A percentile compares a stretch with the other conserved stretches of the same genome.
Evolutionary conservation across 2,329 filamentous ascomycete species (phyloP).

Genomic region (Chrysoporthe deuterocubensis): DNA sequence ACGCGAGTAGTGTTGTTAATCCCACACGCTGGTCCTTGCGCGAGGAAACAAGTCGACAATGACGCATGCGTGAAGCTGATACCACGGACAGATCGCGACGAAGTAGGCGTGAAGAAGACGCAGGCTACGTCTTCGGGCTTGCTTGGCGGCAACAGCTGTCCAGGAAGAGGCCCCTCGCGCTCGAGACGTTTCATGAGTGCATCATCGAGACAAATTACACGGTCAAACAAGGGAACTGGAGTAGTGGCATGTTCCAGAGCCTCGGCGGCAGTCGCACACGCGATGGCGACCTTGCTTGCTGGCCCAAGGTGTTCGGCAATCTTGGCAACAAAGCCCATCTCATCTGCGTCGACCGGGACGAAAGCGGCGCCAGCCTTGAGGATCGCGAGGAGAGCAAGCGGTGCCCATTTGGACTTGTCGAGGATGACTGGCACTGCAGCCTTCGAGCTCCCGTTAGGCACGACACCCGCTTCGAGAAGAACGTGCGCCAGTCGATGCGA

Average conservation of each 20-base stretch:
- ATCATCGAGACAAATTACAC: slow-evolving; percentile 25
- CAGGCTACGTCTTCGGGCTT: slow-evolving; percentile 58
- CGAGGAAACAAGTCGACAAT: slow-evolving; percentile 57
- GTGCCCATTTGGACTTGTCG: slow-evolving; percentile 71
- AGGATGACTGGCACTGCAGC: slow-evolving; percentile 68
- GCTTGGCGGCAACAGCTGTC: slow-evolving; percentile 32
- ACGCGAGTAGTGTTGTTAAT: slow-evolving; percentile 58
- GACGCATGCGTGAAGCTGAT: slow-evolving; percentile 65
- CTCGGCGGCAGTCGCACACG: slow-evolving; percentile 25
- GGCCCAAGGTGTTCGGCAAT: slow-evolving; percentile 29
- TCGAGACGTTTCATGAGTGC: slow-evolving; percentile 28
- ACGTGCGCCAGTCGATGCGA: slow-evolving; percentile 46
- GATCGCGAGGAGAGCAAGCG: slow-evolving; percentile 71
- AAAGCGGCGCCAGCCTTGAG: slow-evolving; percentile 60
- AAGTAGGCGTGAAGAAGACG: slow-evolving; percentile 63
- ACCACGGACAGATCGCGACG: slow-evolving; percentile 61
- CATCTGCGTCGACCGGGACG: slow-evolving; percentile 52
- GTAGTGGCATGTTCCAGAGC: slow-evolving; percentile 15
- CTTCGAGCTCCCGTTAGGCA: slow-evolving; percentile 41
- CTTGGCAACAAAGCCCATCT: slow-evolving; percentile 40
- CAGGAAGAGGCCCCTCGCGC: slow-evolving; percentile 25
- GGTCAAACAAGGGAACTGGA: slow-evolving; percentile 23
- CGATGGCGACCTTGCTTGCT: slow-evolving; percentile 22
- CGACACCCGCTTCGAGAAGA: slow-evolving; percentile 55
- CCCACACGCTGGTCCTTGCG: slow-evolving; percentile 54